A percentile compares a stretch with the other conserved stretches of the same genome.
Evolutionary conservation across 441 rosid genomes (phyloP).

Genomic region (Erodium chrysanthum): DNA sequence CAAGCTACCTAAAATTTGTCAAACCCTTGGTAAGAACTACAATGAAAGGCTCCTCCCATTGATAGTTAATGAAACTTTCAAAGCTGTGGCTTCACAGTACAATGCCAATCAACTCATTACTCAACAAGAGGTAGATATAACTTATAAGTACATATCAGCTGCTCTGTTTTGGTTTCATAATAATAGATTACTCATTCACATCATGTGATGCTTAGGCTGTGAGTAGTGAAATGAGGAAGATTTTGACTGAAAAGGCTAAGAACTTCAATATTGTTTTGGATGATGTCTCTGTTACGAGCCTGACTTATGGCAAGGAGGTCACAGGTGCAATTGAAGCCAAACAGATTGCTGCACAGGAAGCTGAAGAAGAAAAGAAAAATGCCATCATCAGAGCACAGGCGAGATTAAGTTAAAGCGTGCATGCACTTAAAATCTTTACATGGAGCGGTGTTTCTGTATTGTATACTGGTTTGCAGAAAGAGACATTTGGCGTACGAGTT

Average conservation of each 20-base stretch:
- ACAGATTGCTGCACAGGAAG: constrained; percentile 91
- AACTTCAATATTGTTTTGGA: constrained; percentile 63
- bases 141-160: no score
- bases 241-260: constrained; percentile 66
- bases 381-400: constrained; percentile 90
- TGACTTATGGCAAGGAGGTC: constrained; percentile 85
- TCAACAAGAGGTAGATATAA: constrained; percentile 70
- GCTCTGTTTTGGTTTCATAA: no score
- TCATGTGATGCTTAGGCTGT: constrained; percentile 36
- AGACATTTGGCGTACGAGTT: constrained; percentile 67
- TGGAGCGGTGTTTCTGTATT: no score
- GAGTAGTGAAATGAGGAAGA: constrained; percentile 72
- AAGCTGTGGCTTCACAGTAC: constrained; percentile 86
- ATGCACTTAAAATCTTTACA: no score
- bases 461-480: constrained; percentile 34
- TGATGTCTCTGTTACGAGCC: constrained; percentile 79
- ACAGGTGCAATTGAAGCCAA: constrained; percentile 88
- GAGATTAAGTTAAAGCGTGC: constrained; percentile 4
- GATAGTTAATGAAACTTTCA: constrained; percentile 76
- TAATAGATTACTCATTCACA: not conserved
- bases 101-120: constrained; percentile 96
- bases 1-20: constrained; percentile 55
- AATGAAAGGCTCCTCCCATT: constrained; percentile 86
- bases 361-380: constrained; percentile 79
- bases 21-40: constrained; percentile 73